phyloP scores from a whole-genome alignment of 176 grass and related monocot genomes.

The Avena eriantha region DNA sequence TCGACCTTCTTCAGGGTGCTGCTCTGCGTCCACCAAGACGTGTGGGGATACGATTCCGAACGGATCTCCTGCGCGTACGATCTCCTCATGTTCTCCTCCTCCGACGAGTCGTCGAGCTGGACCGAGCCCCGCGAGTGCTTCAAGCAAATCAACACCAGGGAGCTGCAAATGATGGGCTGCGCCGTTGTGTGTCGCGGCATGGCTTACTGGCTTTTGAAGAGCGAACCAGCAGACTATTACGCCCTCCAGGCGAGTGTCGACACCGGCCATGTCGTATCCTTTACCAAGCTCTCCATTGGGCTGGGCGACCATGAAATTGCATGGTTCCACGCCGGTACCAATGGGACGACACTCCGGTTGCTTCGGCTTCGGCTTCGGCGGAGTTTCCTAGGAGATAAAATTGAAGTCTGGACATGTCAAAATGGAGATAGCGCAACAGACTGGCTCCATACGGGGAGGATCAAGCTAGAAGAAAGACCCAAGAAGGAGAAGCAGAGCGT shows the following conservation, averaged over 20 bases:
- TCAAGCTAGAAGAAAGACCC: neutral
- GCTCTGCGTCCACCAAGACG: no score
- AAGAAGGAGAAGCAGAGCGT: neutral
- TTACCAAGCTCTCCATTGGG: neutral
- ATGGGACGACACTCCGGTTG: neutral
- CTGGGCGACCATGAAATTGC: no score
- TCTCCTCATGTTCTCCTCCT: neutral
- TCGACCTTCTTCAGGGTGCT: neutral
- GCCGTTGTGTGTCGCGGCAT: neutral
- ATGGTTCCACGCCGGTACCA: neutral
- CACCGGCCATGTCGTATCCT: neutral
- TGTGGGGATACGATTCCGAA: no score
- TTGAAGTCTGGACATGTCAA: neutral
- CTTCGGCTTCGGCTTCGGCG: neutral
- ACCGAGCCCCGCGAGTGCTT: neutral
- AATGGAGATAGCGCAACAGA: neutral
- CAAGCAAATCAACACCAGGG: neutral
- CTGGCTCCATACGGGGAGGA: neutral
- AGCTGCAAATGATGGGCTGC: neutral
- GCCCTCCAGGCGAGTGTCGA: neutral
- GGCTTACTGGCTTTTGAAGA: neutral
- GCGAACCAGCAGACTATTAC: neutral
- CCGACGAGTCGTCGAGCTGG: neutral
- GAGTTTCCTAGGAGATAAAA: neutral
- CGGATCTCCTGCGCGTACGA: no score